A percentile compares a stretch with the other conserved stretches of the same genome.
Conservation (phyloP, 352 stramenopile species). For the Pythium dissimile region DNA sequence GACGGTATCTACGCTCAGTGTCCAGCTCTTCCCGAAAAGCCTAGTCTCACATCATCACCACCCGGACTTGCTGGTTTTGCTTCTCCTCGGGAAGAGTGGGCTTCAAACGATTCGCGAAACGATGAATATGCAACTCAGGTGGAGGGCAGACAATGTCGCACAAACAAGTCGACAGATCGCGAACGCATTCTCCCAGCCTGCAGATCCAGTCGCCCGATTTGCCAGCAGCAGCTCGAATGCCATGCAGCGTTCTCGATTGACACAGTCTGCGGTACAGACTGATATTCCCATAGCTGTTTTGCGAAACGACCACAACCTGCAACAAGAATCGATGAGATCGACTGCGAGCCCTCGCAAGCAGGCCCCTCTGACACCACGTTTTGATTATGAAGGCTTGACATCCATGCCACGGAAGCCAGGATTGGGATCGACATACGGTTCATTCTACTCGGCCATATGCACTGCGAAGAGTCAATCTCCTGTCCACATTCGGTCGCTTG, state of each 20-base stretch:
- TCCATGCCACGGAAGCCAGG: not conserved
- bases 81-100: slow-evolving; percentile 34
- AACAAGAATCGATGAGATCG: not conserved
- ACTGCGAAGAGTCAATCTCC: not conserved
- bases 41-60: not conserved
- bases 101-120: slow-evolving; percentile 25
- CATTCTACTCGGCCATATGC: not conserved
- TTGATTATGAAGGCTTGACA: too few relatives aligned
- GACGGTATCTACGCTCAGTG: slow-evolving; percentile 24
- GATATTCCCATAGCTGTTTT: slow-evolving; percentile 11
- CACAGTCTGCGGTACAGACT: not conserved
- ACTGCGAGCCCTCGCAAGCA: slow-evolving; percentile 2
- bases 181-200: not conserved
- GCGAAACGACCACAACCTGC: not conserved
- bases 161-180: slow-evolving; percentile 30
- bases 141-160: slow-evolving; percentile 23
- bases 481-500: too few relatives aligned
- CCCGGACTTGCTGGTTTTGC: slow-evolving; percentile 24
- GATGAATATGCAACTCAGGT: slow-evolving; percentile 25
- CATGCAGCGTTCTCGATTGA: not conserved
- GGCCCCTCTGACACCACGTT: not conserved
- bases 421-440: not conserved
- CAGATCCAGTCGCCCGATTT: not conserved
- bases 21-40: slow-evolving; percentile 28
- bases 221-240: not conserved